A percentile compares a stretch with the other conserved stretches of the same genome.
Evolutionary conservation across 192 early-diverging fungal genomes (phyloP).

Genomic region (Coemansia sp.): DNA sequence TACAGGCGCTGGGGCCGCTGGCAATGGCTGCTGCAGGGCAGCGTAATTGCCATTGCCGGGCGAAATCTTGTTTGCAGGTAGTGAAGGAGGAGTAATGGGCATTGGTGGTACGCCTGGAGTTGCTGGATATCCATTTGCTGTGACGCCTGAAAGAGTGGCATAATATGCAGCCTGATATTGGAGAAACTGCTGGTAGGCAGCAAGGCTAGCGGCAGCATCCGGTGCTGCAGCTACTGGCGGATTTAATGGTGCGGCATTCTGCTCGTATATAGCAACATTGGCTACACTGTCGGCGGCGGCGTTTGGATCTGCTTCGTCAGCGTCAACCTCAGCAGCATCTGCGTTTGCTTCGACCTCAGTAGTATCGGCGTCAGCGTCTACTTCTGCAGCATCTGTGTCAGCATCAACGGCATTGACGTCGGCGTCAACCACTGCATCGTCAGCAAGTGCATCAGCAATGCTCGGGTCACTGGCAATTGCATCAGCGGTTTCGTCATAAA

Average conservation of each 20-base stretch:
- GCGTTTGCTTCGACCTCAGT: background rate
- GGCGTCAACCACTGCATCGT: background rate
- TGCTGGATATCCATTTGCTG: background rate
- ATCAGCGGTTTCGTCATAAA: slow-evolving; percentile 24
- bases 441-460: slow-evolving; percentile 1
- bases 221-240: background rate
- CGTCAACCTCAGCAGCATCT: too few species aligned
- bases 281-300: background rate
- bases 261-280: background rate
- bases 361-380: background rate
- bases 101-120: background rate
- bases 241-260: background rate
- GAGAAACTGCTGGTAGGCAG: slow-evolving; percentile 5
- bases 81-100: background rate
- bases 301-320: background rate
- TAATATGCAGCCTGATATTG: background rate
- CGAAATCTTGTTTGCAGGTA: background rate
- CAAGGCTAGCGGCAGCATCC: background rate
- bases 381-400: background rate
- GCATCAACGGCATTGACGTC: background rate
- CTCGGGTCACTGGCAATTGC: slow-evolving; percentile 1
- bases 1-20: background rate
- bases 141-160: background rate
- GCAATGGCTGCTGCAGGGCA: background rate
- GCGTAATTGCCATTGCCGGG: background rate